Base-by-base conservation (phyloP, 305 asterid species). In the Fraxinus platypoda region DNA sequence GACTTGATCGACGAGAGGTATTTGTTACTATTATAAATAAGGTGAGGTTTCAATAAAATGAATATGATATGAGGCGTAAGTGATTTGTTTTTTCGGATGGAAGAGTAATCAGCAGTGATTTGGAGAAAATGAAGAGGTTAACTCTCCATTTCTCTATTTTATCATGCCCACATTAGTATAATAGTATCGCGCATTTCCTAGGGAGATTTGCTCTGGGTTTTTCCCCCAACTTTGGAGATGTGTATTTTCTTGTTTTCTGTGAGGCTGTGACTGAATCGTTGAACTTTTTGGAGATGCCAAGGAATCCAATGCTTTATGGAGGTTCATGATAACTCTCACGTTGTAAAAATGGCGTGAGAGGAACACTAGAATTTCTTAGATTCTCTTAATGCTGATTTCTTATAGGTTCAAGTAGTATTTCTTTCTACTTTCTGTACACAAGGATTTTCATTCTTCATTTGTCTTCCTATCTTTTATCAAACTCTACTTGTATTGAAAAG, bases 1-100 rank as follows among this genome's bases (percentile, higher is more conserved):
- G 81, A 77, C 71, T 82, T 59, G 75, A 37, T 80, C 3, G 25
- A 72, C 8, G 81, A 41, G 30, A 52, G 13, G 35, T 13, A 28
- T 64, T 21, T 74, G 28, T 34, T 66, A 54, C 37, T 49, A 72
- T 21, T 62, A 34, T 2, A 77, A 19, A 52, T 66, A 12, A 38
- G n/a, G 34, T 21, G 26, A 83, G 23, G 71, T 38, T 25, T 81
- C 57, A 13, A 34, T 74, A 71, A 54, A 23, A 7, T 62, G 13
- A 8, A 21, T 62, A 62, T 23, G 72, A 62, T 21, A 62, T 62
- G 13, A 52, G 25, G 30, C 30, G 28, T 2, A 21, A 62, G 66
- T 54, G 23, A 54, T n/a, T 54, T 25, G 3, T 23, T 62, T 62
- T 25, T 7, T 17, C 1, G 19, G 23, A 30, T 9, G 71, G 28